A percentile compares a stretch with the other conserved stretches of the same genome.
These are phyloP conservation scores for Dactylonectria macrodidyma DNA, from an alignment of 2,329 filamentous ascomycete species.

Conservation along the genomic window DNA sequence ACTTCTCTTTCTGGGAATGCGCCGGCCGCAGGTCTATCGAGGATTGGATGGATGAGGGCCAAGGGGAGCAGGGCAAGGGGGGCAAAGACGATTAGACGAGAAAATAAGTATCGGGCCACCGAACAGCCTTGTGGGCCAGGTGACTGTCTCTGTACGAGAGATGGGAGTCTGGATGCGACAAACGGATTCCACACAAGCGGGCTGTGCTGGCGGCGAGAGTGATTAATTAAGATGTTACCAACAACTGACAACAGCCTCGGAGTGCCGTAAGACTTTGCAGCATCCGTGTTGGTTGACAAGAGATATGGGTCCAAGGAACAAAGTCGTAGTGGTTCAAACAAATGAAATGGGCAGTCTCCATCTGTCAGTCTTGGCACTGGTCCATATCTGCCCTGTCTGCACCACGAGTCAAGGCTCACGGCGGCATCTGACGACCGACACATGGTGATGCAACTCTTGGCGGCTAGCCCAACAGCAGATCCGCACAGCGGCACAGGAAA, in stretches of 20 bases:
- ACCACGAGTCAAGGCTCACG: background rate
- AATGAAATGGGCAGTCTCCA: no score
- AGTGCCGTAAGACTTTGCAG: background rate
- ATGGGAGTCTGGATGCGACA: background rate
- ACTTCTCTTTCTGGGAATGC: slow-evolving; percentile 28
- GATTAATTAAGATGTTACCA: no score
- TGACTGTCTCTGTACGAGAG: background rate
- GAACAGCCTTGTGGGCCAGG: slow-evolving; percentile 4
- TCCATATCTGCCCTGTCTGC: background rate
- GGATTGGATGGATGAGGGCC: slow-evolving; percentile 8
- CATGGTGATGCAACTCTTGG: background rate
- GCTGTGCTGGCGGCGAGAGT: no score
- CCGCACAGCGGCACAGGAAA: background rate
- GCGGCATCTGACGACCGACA: background rate
- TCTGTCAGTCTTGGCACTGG: background rate
- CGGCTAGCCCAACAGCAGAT: background rate
- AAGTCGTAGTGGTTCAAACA: background rate
- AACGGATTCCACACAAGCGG: background rate
- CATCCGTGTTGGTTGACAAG: background rate
- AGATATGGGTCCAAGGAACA: background rate
- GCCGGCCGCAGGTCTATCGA: background rate
- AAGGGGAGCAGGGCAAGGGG: slow-evolving; percentile 7
- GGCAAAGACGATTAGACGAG: background rate
- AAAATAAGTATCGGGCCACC: background rate
- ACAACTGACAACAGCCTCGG: no score